phyloP scores from a whole-genome alignment of 2,329 filamentous ascomycete species.

The Xylariaceae sp. region DNA sequence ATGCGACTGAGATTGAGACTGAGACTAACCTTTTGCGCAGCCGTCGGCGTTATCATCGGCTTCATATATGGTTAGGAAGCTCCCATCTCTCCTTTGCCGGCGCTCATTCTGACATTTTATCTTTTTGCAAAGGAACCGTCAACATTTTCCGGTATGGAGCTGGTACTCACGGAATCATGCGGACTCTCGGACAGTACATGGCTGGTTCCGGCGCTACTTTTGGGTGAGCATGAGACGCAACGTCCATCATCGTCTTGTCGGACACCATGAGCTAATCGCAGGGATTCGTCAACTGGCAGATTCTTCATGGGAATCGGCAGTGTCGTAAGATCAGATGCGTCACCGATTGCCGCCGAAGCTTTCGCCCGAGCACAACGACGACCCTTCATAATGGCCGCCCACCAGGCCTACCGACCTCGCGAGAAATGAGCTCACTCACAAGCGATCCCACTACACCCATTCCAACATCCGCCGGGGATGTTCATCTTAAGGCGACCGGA shows the following conservation, averaged over 20 bases:
- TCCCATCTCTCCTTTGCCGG: background rate
- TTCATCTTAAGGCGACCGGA: background rate
- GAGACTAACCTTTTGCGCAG: constrained; percentile 42
- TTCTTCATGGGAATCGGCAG: constrained; percentile 99
- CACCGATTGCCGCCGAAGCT: constrained; percentile 66
- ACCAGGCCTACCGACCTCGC: constrained; percentile 37
- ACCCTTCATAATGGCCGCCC: constrained; percentile 60
- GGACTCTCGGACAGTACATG: constrained; percentile 96
- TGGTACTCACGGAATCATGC: constrained; percentile 86
- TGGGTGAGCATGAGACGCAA: constrained; percentile 56
- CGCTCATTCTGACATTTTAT: constrained; percentile 13
- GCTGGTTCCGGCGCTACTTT: constrained; percentile 90
- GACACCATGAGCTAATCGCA: constrained; percentile 16
- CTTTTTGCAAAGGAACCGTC: constrained; percentile 62
- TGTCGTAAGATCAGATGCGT: constrained; percentile 87
- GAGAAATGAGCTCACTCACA: constrained; percentile 20
- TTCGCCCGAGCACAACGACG: constrained; percentile 69
- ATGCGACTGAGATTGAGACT: too few species aligned
- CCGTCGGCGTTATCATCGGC: constrained; percentile 91
- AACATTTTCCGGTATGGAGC: constrained; percentile 95
- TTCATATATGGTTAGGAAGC: constrained; percentile 79
- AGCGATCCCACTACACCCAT: background rate
- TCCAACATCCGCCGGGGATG: background rate
- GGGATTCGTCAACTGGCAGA: constrained; percentile 33
- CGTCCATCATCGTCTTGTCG: background rate